These are phyloP conservation scores for Cryoendolithus antarcticus DNA, from an alignment of 2,329 filamentous ascomycete species.

Conservation along the genomic window DNA sequence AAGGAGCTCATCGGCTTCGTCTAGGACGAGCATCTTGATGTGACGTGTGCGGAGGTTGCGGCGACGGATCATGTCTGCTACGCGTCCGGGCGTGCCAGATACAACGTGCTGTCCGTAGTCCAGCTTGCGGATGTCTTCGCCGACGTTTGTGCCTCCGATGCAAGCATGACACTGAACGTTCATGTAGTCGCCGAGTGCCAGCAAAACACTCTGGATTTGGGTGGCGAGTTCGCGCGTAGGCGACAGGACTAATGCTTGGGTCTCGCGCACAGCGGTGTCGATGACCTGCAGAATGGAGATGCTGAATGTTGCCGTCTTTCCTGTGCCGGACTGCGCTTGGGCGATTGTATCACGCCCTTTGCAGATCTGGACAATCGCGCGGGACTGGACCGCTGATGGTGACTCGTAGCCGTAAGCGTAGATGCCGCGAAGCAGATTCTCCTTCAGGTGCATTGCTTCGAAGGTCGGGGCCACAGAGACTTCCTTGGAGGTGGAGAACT, in stretches of 20 bases:
- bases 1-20: slow-evolving; percentile 92
- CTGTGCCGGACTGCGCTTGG: slow-evolving; percentile 97
- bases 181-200: slow-evolving; percentile 99
- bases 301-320: slow-evolving; percentile 99
- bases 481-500: slow-evolving; percentile 97
- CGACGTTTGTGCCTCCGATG: slow-evolving; percentile 95
- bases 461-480: slow-evolving; percentile 90
- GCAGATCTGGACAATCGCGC: slow-evolving; percentile 97
- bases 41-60: slow-evolving; percentile 90
- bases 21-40: slow-evolving; percentile 99
- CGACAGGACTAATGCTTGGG: slow-evolving; percentile 95
- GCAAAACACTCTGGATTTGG: slow-evolving; percentile 98
- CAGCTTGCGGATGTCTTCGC: slow-evolving; percentile 97
- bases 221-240: slow-evolving; percentile 97
- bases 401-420: slow-evolving; percentile 99
- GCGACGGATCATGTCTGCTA: slow-evolving; percentile 99
- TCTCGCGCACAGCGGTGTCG: slow-evolving; percentile 85
- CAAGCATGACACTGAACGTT: slow-evolving; percentile 97
- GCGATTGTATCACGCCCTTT: slow-evolving; percentile 98
- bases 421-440: slow-evolving; percentile 90
- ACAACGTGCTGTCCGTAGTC: slow-evolving; percentile 94
- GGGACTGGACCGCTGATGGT: slow-evolving; percentile 91
- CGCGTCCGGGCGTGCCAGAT: slow-evolving; percentile 94
- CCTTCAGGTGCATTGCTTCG: slow-evolving; percentile 83
- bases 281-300: slow-evolving; percentile 99